Percentiles rank a stretch among this genome's conserved stretches.
These are phyloP conservation scores for Cytospora chrysosperma DNA, from an alignment of 2,329 filamentous ascomycete genomes.

Conservation along the genomic window DNA sequence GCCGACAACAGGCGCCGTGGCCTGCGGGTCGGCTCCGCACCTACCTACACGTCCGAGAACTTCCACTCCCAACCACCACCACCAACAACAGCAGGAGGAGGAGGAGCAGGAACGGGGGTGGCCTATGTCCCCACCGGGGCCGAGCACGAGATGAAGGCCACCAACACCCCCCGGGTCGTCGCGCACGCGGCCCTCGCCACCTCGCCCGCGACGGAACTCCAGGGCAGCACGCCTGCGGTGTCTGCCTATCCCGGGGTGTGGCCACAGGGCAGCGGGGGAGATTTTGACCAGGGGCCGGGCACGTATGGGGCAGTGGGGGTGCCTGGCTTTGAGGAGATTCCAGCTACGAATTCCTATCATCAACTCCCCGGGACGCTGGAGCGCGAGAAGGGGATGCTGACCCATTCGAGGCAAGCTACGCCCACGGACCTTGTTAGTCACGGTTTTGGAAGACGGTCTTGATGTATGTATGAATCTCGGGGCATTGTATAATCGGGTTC, in stretches of 20 bases:
- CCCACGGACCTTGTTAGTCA: constrained; percentile 9
- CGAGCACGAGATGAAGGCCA: constrained; percentile 9
- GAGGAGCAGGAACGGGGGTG: background rate
- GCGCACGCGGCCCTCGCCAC: background rate
- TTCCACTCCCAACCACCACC: background rate
- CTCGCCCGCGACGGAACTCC: background rate
- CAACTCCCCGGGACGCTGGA: constrained; percentile 9
- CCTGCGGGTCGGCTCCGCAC: background rate
- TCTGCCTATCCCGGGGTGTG: background rate
- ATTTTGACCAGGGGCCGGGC: no score
- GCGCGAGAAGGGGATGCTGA: background rate
- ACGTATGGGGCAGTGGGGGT: background rate
- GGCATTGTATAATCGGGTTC: no score
- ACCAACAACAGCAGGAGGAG: background rate
- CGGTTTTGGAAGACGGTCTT: background rate
- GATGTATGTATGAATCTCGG: background rate
- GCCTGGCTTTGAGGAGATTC: background rate
- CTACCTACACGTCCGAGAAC: background rate
- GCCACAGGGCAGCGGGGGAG: background rate
- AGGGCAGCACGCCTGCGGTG: background rate
- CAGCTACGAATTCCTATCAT: constrained; percentile 3
- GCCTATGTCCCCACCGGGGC: background rate
- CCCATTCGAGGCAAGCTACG: constrained; percentile 11
- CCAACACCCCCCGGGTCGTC: background rate
- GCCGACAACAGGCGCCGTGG: background rate